Percentiles rank a stretch among this genome's conserved stretches.
Evolutionary conservation across 345 rosid genomes (phyloP).

Genomic region (Populus deltoides): DNA sequence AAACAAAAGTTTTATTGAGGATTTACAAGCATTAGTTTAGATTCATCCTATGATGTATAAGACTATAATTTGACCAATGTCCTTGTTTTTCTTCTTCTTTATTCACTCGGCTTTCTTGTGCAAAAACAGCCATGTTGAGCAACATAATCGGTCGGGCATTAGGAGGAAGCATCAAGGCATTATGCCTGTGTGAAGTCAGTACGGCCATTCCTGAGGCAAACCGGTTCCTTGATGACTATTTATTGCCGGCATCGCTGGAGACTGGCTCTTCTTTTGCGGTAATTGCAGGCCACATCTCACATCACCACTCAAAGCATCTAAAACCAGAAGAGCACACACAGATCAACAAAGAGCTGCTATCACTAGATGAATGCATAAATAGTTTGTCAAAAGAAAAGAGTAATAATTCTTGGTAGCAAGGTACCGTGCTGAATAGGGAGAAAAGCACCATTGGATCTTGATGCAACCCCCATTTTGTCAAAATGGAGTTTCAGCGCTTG

Average conservation of each 20-base stretch:
- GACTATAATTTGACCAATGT: conserved; percentile 3
- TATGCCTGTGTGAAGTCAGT: conserved; percentile 22
- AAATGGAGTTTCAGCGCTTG: conserved; percentile 74
- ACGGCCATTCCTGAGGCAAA: conserved; percentile 86
- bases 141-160: not conserved
- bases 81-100: not conserved
- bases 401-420: not conserved
- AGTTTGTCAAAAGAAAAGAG: too few species aligned
- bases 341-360: not conserved
- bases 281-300: conserved; percentile 26
- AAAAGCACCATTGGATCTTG: conserved; percentile 32
- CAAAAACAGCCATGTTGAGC: not conserved
- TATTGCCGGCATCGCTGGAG: conserved; percentile 34
- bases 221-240: conserved; percentile 41
- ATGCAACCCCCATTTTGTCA: conserved; percentile 57
- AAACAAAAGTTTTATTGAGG: not conserved
- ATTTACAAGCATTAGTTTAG: not conserved
- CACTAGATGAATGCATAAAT: not conserved
- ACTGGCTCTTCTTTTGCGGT: conserved; percentile 35
- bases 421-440: conserved; percentile 53
- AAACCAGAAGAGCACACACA: too few species aligned
- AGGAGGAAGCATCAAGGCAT: not conserved
- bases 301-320: conserved; percentile 37
- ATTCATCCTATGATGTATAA: conserved; percentile 11
- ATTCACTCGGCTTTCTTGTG: not conserved